A percentile compares a stretch with the other conserved stretches of the same genome.
phyloP scores from a whole-genome alignment of 1,284 basidiomycete genomes.

The Moniliophthora roreri region DNA sequence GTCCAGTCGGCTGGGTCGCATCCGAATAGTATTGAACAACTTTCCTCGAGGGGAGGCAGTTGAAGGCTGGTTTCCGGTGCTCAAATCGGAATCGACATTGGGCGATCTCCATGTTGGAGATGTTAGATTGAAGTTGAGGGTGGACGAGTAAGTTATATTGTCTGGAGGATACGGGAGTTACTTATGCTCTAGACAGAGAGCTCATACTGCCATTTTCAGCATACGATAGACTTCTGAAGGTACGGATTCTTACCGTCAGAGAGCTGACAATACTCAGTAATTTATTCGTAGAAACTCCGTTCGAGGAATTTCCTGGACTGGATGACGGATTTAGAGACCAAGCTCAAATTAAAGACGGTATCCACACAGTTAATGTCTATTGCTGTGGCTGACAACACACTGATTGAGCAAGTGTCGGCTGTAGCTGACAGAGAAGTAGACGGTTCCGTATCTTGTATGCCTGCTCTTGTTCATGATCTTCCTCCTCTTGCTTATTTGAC shows the following conservation, averaged over 20 bases:
- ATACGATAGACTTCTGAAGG: slow-evolving; percentile 57
- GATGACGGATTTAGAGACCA: slow-evolving; percentile 69
- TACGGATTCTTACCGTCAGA: slow-evolving; percentile 28
- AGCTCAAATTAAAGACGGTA: slow-evolving; percentile 61
- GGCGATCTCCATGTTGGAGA: slow-evolving; percentile 69
- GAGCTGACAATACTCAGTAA: slow-evolving; percentile 8
- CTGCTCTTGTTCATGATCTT: not conserved
- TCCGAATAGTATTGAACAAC: slow-evolving; percentile 64
- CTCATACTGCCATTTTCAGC: slow-evolving; percentile 66
- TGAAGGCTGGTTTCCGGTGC: slow-evolving; percentile 84
- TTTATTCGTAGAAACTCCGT: slow-evolving; percentile 50
- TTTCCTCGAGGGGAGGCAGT: slow-evolving; percentile 71
- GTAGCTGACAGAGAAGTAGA: slow-evolving; percentile 69
- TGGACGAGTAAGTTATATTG: slow-evolving; percentile 66
- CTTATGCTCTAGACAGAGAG: slow-evolving; percentile 46
- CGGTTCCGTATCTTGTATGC: slow-evolving; percentile 58
- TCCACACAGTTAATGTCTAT: slow-evolving; percentile 64
- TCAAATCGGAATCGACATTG: slow-evolving; percentile 46
- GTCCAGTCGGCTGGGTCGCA: slow-evolving; percentile 55
- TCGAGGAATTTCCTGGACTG: slow-evolving; percentile 71
- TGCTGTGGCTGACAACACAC: slow-evolving; percentile 59
- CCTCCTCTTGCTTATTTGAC: slow-evolving; percentile 10
- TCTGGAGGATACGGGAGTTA: not conserved
- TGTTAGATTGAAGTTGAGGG: slow-evolving; percentile 65
- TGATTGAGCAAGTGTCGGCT: slow-evolving; percentile 67